A percentile compares a stretch with the other conserved stretches of the same genome.
These are phyloP conservation scores for Yamadazyma mexicana DNA, from an alignment of 1,139 yeast genomes.

Conservation along the genomic window DNA sequence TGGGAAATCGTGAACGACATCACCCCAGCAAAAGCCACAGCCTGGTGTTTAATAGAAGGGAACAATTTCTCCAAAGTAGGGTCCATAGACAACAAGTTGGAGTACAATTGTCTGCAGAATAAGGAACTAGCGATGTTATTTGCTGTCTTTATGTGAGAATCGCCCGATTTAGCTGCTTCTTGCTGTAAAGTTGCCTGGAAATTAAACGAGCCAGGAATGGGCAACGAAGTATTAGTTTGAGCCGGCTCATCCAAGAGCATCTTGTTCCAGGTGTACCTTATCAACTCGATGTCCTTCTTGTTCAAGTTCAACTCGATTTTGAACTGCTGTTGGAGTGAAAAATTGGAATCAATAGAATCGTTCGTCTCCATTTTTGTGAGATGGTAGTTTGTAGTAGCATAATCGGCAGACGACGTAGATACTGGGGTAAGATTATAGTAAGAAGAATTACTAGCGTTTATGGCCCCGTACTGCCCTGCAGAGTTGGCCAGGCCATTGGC, in stretches of 20 bases:
- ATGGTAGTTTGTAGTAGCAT: slow-evolving; percentile 22
- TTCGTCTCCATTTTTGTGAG: slow-evolving; percentile 46
- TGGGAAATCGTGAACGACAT: slow-evolving; percentile 58
- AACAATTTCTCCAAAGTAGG: slow-evolving; percentile 55
- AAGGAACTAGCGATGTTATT: slow-evolving; percentile 42
- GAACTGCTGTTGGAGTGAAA: slow-evolving; percentile 17
- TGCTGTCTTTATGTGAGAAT: slow-evolving; percentile 6
- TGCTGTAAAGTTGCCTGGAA: slow-evolving; percentile 8
- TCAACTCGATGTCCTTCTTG: slow-evolving; percentile 37
- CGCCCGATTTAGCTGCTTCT: slow-evolving; percentile 5
- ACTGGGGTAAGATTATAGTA: slow-evolving; percentile 16
- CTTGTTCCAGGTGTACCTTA: slow-evolving; percentile 46
- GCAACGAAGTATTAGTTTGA: slow-evolving; percentile 15
- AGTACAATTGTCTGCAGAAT: slow-evolving; percentile 63
- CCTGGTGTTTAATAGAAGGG: slow-evolving; percentile 70
- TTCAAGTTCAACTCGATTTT: slow-evolving; percentile 28
- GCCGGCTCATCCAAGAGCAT: slow-evolving; percentile 42
- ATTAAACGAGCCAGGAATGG: slow-evolving; percentile 32
- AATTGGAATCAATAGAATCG: slow-evolving; percentile 41
- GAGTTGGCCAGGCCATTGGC: slow-evolving; percentile 4
- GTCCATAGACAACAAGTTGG: slow-evolving; percentile 55
- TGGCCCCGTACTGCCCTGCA: slow-evolving; percentile 3
- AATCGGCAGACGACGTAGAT: slow-evolving; percentile 10
- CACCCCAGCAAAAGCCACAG: slow-evolving; percentile 81
- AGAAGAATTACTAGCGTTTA: slow-evolving; percentile 9